Evolutionary conservation across 176 grass and related monocot species (phyloP).

Genomic region (Cymbopogon citratus): DNA sequence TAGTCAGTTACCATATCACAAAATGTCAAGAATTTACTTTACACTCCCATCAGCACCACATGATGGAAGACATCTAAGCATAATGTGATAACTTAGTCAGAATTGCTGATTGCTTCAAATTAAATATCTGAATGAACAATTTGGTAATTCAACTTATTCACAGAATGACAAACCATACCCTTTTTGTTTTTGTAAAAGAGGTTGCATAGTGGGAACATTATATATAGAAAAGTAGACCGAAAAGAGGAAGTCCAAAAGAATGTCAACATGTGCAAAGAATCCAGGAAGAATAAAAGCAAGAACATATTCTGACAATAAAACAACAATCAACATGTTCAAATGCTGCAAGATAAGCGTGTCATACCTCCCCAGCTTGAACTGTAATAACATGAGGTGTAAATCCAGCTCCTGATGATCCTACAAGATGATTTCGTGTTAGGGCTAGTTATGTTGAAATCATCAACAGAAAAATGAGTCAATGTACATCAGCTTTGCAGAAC

Average conservation of each 20-base stretch:
- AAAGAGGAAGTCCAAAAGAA: not conserved
- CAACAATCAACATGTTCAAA: not conserved
- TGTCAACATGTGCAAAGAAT: not conserved
- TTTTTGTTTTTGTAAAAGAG: not conserved
- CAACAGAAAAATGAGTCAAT: slow-evolving; percentile 13
- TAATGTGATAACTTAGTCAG: not conserved
- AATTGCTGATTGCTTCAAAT: slow-evolving; percentile 3
- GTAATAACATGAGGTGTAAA: slow-evolving; percentile 97
- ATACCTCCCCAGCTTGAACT: slow-evolving; percentile 96
- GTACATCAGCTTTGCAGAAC: not conserved
- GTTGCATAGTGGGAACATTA: not conserved
- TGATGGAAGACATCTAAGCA: not conserved
- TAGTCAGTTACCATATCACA: not conserved
- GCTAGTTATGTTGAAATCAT: slow-evolving; percentile 12
- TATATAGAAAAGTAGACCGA: not conserved
- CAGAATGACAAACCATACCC: not conserved
- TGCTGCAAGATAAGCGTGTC: not conserved
- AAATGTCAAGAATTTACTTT: not conserved
- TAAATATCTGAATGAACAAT: not conserved
- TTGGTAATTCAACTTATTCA: not conserved
- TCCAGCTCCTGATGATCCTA: slow-evolving; percentile 75
- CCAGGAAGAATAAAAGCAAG: not conserved
- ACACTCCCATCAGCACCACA: not conserved
- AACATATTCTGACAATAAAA: slow-evolving; percentile 31
- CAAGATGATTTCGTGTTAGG: slow-evolving; percentile 41